phyloP scores from a whole-genome alignment of 306 rosid genomes.

The Echinosophora koreensis region DNA sequence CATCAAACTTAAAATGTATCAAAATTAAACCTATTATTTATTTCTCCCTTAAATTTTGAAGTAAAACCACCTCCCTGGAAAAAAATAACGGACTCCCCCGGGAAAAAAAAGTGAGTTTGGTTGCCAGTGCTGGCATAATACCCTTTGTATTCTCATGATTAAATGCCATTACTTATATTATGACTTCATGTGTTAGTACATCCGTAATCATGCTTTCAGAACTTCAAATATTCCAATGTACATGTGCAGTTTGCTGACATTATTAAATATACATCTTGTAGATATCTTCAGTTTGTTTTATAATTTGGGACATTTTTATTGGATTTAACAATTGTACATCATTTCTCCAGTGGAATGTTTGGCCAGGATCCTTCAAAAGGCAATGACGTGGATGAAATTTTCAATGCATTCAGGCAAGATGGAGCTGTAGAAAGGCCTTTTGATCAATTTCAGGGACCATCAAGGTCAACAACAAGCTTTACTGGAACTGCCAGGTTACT shows the following conservation, averaged over 20 bases:
- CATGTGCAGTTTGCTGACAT: neutral
- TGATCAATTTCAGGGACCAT: constrained; percentile 61
- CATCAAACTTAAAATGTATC: too few relatives aligned
- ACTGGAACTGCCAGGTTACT: constrained; percentile 84
- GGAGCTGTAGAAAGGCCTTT: constrained; percentile 79
- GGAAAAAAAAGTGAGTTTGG: too few relatives aligned
- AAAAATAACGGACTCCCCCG: too few relatives aligned
- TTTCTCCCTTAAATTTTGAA: too few relatives aligned
- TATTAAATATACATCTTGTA: neutral
- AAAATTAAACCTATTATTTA: too few relatives aligned
- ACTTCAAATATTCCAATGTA: neutral
- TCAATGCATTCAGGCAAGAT: constrained; percentile 67
- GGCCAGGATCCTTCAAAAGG: constrained; percentile 85
- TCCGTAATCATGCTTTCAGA: constrained; percentile 9
- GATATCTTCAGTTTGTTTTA: constrained; percentile 12
- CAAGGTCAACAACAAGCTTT: constrained; percentile 76
- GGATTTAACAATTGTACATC: constrained; percentile 27
- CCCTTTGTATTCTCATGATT: too few relatives aligned
- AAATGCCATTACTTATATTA: too few relatives aligned
- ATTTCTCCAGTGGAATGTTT: constrained; percentile 80
- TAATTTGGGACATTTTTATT: neutral
- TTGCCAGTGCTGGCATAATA: too few relatives aligned
- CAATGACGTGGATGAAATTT: constrained; percentile 74
- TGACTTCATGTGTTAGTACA: neutral
- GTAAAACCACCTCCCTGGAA: too few relatives aligned